A percentile compares a stretch with the other conserved stretches of the same genome.
Conservation (phyloP, 306 rosid genomes). For the Datisca glomerata region DNA sequence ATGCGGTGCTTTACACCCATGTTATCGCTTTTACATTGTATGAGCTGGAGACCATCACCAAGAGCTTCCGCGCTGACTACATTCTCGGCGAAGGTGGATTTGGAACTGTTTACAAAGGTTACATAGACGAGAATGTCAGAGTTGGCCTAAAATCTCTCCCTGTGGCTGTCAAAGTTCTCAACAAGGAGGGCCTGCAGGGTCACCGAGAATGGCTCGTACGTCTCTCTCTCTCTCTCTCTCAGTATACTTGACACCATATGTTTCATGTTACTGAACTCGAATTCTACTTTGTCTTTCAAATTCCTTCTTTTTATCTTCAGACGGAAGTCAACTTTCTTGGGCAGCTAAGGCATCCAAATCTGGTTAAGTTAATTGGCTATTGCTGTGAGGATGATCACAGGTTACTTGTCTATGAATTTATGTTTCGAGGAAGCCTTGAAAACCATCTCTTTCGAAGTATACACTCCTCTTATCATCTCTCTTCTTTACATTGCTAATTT, state of each 20-base stretch:
- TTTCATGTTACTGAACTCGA: neutral
- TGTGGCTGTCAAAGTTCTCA: constrained; percentile 91
- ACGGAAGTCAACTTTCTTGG: constrained; percentile 98
- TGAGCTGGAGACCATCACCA: constrained; percentile 92
- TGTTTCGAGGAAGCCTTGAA: constrained; percentile 97
- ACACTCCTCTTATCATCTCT: constrained; percentile 5
- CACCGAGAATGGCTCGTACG: constrained; percentile 97
- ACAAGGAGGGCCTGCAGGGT: constrained; percentile 95
- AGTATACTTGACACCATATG: neutral
- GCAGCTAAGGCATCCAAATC: constrained; percentile 92
- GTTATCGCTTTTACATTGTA: constrained; percentile 84
- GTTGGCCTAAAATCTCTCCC: constrained; percentile 96
- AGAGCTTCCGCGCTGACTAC: constrained; percentile 90
- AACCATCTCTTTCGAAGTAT: constrained; percentile 95
- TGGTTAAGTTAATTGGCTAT: constrained; percentile 92
- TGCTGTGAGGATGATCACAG: constrained; percentile 98
- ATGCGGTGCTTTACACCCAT: constrained; percentile 76
- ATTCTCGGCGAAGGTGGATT: constrained; percentile 97
- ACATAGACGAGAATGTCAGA: constrained; percentile 92
- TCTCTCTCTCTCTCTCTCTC: neutral
- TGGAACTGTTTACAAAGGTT: constrained; percentile 95
- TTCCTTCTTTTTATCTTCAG: constrained; percentile 19
- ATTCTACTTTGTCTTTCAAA: neutral
- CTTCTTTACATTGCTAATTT: neutral
- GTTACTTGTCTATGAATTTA: constrained; percentile 90